Conservation (phyloP, 1,139 yeast species). For the Blastobotrys illinoisensis region DNA sequence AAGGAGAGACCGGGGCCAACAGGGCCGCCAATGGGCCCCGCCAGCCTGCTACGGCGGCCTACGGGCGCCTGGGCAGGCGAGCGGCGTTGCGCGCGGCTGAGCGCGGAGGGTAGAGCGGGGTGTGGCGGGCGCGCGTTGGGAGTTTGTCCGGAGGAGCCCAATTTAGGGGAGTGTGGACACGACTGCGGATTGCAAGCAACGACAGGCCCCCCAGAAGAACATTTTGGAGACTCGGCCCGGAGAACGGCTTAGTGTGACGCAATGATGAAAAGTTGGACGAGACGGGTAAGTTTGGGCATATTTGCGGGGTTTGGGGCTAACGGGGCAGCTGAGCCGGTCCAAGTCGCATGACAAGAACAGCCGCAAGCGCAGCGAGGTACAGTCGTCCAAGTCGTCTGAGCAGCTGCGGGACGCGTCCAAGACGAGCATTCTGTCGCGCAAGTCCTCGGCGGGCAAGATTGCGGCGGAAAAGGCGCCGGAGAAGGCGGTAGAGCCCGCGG, state of each 20-base stretch:
- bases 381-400: conserved; percentile 15
- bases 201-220: not conserved
- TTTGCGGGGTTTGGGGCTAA: not conserved
- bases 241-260: conserved; percentile 1
- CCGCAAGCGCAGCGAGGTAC: conserved; percentile 15
- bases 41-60: too few species aligned
- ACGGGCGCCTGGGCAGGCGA: too few species aligned
- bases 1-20: too few species aligned
- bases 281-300: conserved; percentile 22
- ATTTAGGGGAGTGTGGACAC: not conserved
- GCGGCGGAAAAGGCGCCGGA: not conserved
- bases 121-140: not conserved
- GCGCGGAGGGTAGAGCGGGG: too few species aligned
- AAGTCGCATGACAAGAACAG: conserved; percentile 25
- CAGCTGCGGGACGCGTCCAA: conserved; percentile 18
- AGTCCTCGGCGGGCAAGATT: conserved; percentile 1
- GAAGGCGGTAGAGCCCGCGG: conserved; percentile 3
- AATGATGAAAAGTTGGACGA: conserved; percentile 40
- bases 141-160: not conserved
- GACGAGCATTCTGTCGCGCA: conserved; percentile 13
- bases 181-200: not conserved
- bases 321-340: conserved; percentile 26
- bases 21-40: too few species aligned
- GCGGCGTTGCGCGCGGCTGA: too few species aligned
- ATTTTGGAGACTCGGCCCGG: not conserved